Conservation (phyloP, 768 basidiomycete species). For the Tulasnella sp. region DNA sequence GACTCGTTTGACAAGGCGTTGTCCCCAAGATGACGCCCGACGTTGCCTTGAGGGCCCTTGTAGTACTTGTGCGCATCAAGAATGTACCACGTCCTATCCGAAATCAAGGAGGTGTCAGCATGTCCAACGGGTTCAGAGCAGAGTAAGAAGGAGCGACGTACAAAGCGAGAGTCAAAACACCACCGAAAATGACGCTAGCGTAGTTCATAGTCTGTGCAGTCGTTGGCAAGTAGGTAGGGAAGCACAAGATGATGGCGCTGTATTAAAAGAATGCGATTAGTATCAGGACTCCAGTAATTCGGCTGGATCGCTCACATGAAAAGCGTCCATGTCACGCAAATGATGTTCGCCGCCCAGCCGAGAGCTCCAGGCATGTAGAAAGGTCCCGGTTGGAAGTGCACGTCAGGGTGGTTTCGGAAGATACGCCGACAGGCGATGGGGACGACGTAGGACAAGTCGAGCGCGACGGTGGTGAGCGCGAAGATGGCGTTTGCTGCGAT, state of each 20-base stretch:
- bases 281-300: no score
- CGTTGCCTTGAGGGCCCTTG: conserved; percentile 32
- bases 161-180: conserved; percentile 27
- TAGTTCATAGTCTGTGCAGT: conserved; percentile 80
- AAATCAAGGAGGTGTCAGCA: not conserved
- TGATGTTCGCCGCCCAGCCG: conserved; percentile 62
- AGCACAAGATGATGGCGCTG: conserved; percentile 68
- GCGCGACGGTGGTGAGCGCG: conserved; percentile 71
- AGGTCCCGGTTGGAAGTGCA: conserved; percentile 81
- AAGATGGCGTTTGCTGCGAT: conserved; percentile 81
- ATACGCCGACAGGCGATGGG: conserved; percentile 74
- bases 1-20: conserved; percentile 9
- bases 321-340: conserved; percentile 54
- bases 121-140: not conserved
- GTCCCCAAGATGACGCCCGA: conserved; percentile 22
- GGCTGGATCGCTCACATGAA: conserved; percentile 30
- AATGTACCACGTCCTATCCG: conserved; percentile 27
- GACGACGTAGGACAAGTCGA: conserved; percentile 56
- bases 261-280: conserved; percentile 39
- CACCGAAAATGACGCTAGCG: conserved; percentile 57
- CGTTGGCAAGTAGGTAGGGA: conserved; percentile 71
- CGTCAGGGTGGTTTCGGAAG: conserved; percentile 74
- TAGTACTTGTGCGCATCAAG: conserved; percentile 30
- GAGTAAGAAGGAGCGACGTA: not conserved
- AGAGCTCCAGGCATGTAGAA: conserved; percentile 77